These are phyloP conservation scores for Trichosporon asahii DNA, from an alignment of 1,284 basidiomycete species.

Conservation along the genomic window DNA sequence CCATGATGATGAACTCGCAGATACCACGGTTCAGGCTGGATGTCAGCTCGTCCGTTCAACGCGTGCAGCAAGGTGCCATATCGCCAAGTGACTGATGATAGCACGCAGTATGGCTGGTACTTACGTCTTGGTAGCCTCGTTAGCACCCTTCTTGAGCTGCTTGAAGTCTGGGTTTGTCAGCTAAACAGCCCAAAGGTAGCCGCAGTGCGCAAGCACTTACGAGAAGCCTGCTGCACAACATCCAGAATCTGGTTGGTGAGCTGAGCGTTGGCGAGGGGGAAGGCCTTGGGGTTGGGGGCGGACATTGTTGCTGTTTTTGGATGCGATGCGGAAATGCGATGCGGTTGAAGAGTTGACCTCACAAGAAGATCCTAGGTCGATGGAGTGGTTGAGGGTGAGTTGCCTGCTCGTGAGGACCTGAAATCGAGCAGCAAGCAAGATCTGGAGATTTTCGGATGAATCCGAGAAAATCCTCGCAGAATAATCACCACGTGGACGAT, in stretches of 20 bases:
- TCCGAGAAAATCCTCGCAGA: neutral
- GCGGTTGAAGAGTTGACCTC: conserved; percentile 29
- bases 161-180: neutral
- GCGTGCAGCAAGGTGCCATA: neutral
- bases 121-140: conserved; percentile 74
- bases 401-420: neutral
- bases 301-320: conserved; percentile 19
- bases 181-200: neutral
- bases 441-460: conserved; percentile 1
- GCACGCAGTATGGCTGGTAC: neutral
- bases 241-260: conserved; percentile 96
- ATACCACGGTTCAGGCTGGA: conserved; percentile 66
- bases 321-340: conserved; percentile 1
- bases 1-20: conserved; percentile 96
- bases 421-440: neutral
- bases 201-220: conserved; percentile 1
- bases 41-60: conserved; percentile 13
- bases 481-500: neutral
- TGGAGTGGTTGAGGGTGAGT: conserved; percentile 6
- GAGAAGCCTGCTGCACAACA: conserved; percentile 81
- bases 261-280: conserved; percentile 82
- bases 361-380: conserved; percentile 40
- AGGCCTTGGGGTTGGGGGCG: conserved; percentile 70
- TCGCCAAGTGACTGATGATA: no score
- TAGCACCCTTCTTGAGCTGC: conserved; percentile 84